phyloP scores from a whole-genome alignment of 75 land plant genomes.

The Sequoia sempervirens region DNA sequence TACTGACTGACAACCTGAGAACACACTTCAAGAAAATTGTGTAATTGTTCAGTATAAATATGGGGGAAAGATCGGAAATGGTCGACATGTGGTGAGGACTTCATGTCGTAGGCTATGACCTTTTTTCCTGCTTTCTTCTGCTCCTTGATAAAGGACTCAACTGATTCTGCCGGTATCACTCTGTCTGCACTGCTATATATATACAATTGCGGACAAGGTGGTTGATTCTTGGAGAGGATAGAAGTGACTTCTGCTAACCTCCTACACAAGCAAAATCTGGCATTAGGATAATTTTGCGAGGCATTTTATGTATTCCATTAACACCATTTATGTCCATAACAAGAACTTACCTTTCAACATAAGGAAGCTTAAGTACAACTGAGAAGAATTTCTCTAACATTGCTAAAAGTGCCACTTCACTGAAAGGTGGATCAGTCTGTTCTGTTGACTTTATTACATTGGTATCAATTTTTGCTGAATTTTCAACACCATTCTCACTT shows the following conservation, averaged over 20 bases:
- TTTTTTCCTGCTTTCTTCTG: slow-evolving; percentile 50
- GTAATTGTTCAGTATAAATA: slow-evolving; percentile 48
- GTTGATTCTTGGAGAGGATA: slow-evolving; percentile 48
- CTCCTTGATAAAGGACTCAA: slow-evolving; percentile 59
- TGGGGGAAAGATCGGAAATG: slow-evolving; percentile 74
- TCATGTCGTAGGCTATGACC: slow-evolving; percentile 52
- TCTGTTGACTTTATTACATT: slow-evolving; percentile 9
- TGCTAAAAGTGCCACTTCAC: slow-evolving; percentile 47
- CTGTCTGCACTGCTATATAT: slow-evolving; percentile 83
- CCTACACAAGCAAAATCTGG: slow-evolving; percentile 29
- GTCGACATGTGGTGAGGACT: slow-evolving; percentile 78
- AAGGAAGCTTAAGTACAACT: slow-evolving; percentile 51
- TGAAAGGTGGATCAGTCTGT: slow-evolving; percentile 14
- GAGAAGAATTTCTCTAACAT: slow-evolving; percentile 64
- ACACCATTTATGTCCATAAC: background rate
- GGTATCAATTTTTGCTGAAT: background rate
- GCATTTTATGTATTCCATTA: background rate
- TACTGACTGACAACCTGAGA: slow-evolving; percentile 3
- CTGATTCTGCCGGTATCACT: slow-evolving; percentile 59
- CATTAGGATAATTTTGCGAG: background rate
- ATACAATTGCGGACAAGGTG: slow-evolving; percentile 80
- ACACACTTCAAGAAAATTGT: slow-evolving; percentile 45
- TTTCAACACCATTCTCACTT: slow-evolving; percentile 8
- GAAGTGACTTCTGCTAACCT: slow-evolving; percentile 42
- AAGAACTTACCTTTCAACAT: slow-evolving; percentile 43